Evolutionary conservation across 2,329 filamentous ascomycete genomes (phyloP).

Genomic region (Aureobasidium sp.): DNA sequence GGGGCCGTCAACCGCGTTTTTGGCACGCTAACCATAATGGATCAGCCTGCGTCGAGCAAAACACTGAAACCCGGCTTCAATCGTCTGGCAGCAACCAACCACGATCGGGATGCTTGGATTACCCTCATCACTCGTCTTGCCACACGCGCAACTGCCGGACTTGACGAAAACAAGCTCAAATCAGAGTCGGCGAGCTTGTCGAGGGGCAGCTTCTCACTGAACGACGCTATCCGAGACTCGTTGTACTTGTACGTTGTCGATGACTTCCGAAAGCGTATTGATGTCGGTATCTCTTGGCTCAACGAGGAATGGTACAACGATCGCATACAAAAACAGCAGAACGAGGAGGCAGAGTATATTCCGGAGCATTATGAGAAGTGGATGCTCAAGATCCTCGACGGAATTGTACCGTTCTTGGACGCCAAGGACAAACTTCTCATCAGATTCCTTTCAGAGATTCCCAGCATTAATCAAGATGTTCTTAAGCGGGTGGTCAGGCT

Average conservation of each 20-base stretch:
- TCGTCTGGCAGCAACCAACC: slow-evolving; percentile 65
- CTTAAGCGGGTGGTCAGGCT: slow-evolving; percentile 61
- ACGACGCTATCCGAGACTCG: slow-evolving; percentile 66
- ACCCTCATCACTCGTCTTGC: slow-evolving; percentile 79
- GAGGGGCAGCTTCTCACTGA: slow-evolving; percentile 42
- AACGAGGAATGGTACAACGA: slow-evolving; percentile 99
- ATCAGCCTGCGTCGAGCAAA: slow-evolving; percentile 49
- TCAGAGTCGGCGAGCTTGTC: slow-evolving; percentile 40
- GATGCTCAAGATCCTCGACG: slow-evolving; percentile 74
- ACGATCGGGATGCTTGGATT: slow-evolving; percentile 84
- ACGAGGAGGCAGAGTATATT: slow-evolving; percentile 38
- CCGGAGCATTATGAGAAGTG: slow-evolving; percentile 66
- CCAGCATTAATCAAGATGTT: slow-evolving; percentile 63
- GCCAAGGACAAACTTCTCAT: slow-evolving; percentile 73
- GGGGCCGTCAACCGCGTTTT: slow-evolving; percentile 71
- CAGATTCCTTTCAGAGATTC: slow-evolving; percentile 85
- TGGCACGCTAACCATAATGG: slow-evolving; percentile 63
- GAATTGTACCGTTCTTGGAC: slow-evolving; percentile 85
- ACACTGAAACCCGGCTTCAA: slow-evolving; percentile 64
- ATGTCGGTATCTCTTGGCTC: slow-evolving; percentile 85
- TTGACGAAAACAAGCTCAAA: slow-evolving; percentile 54
- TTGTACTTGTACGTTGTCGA: slow-evolving; percentile 82
- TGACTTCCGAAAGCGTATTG: slow-evolving; percentile 83
- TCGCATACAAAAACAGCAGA: slow-evolving; percentile 44
- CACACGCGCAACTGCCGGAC: slow-evolving; percentile 64